Evolutionary conservation across 805 yeast species (phyloP), one percentile per base, ranked within the genome.

Genomic region (Candida namnaoensis): DNA sequence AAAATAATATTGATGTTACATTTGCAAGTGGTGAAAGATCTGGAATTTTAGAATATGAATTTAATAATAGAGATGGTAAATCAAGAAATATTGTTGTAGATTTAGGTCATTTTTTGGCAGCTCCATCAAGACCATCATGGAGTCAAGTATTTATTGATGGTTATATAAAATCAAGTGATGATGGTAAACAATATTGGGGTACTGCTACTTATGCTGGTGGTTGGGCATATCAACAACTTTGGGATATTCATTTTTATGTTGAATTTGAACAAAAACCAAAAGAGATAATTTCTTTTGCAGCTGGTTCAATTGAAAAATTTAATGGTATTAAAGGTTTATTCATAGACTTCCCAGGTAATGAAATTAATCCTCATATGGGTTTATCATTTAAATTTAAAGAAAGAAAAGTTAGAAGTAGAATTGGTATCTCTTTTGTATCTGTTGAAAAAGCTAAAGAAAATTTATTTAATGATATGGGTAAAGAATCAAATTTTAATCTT

Each of bases 111-210:
- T 60, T 56, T 40, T 47, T 62, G 40, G 41, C 49, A 8, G 53
- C 64, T 1, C 51, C 53, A 23, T 36, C 45, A 4, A 45, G 64
- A 41, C 62, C 67, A 7, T 55, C 57, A 53, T 60, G 64, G 64
- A 50, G 61, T 7, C 65, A 62, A 39, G 46, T 55, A 38, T 56
- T 61, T 41, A 52, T 50, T n/a, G 49, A 53, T 39, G 62, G 63
- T 5, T 42, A 55, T 3, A 41, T 58, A 27, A 45, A 41, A 9
- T 51, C 55, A 6, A 32, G 42, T 24, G 40, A 28, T 15, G 46
- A 52, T 23, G 26, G 38, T 26, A 40, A 41, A 27, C 44, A 47
- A 1, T 61, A 62, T 44, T 42, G 47, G 9, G 65, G 67, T 1
- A 30, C 48, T n/a, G 47, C 56, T 0, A 49, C 56, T 3, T 47